Evolutionary conservation across 768 basidiomycete species (phyloP), one percentile per base, ranked within the genome.

Genomic region (Boletus pseudopeckii): DNA sequence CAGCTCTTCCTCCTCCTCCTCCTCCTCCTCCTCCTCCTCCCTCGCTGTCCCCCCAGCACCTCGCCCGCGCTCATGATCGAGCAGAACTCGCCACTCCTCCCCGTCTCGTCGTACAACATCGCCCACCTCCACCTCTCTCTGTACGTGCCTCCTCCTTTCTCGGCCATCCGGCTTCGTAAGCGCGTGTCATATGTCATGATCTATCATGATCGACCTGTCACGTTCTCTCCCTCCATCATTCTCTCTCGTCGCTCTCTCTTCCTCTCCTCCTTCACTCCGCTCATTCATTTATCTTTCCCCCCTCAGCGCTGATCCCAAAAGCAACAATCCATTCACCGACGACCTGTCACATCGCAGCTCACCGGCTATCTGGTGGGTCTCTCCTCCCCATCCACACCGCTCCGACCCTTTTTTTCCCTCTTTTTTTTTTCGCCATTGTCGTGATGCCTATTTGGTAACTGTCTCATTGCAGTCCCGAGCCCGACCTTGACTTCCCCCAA

Each of bases 71-170:
- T 57, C 64, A 88, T 88, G 85, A 84, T 85, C 71, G 80, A 82
- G 71, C 77, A 80, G 64, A 72, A 71, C 39, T 59, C 72, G 15
- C 62, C 70, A 28, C 61, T 64, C 59, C 69, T 70, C 61, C 70
- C 73, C 68, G 74, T 80, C 70, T 80, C 79, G 62, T 71, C 74
- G 57, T 85, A 83, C 75, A 80, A 80, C 80, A 76, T 84, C 54
- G 78, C 80, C 38, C 83, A 85, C 66, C 77, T 85, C 53, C 80
- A 85, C 53, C 80, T 79, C 70, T 73, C 81, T 10, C 76, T 85
- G 82, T 81, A 67, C 72, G 78, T 77, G 46, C 28, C 37, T 39
- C 38, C 37, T 52, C 60, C 41, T 41, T 59, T n/a, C 28, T 7
- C 11, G 26, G 26, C 17, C 42, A n/a, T 4, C 7, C n/a, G 40